These are phyloP conservation scores for Leccinum incarnatum DNA, from an alignment of 768 basidiomycete genomes.

Conservation along the genomic window DNA sequence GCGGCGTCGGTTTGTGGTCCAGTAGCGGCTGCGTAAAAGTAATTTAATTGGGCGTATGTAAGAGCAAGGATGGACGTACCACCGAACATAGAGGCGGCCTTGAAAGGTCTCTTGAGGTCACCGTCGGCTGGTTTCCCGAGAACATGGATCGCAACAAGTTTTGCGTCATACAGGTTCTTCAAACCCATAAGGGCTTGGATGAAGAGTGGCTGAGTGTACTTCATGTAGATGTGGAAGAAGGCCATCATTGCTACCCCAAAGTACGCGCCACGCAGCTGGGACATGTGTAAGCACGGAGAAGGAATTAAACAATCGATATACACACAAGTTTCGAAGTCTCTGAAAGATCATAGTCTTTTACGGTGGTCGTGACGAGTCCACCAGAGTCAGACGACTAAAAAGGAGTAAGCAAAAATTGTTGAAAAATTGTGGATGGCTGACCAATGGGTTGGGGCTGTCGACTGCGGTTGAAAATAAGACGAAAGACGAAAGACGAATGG, in stretches of 20 bases:
- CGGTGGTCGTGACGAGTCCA: slow-evolving; percentile 84
- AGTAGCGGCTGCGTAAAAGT: slow-evolving; percentile 38
- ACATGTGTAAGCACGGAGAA: neutral
- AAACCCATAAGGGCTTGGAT: slow-evolving; percentile 94
- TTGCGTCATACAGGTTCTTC: slow-evolving; percentile 86
- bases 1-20: slow-evolving; percentile 86
- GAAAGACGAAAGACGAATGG: neutral
- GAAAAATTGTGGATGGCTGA: slow-evolving; percentile 29
- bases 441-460: slow-evolving; percentile 74
- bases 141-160: slow-evolving; percentile 78
- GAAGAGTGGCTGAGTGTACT: slow-evolving; percentile 95
- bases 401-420: neutral
- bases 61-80: slow-evolving; percentile 36
- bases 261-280: slow-evolving; percentile 62
- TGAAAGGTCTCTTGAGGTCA: slow-evolving; percentile 89
- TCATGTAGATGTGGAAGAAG: slow-evolving; percentile 91
- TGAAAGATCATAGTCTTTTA: slow-evolving; percentile 88
- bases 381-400: slow-evolving; percentile 60
- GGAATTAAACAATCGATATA: slow-evolving; percentile 27
- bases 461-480: slow-evolving; percentile 42
- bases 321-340: slow-evolving; percentile 81
- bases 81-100: slow-evolving; percentile 71
- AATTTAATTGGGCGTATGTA: neutral
- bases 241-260: slow-evolving; percentile 84
- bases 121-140: slow-evolving; percentile 78